Percentiles rank a stretch among this genome's conserved stretches.
phyloP scores from a whole-genome alignment of 345 rosid species.

The Trapa bicornis region DNA sequence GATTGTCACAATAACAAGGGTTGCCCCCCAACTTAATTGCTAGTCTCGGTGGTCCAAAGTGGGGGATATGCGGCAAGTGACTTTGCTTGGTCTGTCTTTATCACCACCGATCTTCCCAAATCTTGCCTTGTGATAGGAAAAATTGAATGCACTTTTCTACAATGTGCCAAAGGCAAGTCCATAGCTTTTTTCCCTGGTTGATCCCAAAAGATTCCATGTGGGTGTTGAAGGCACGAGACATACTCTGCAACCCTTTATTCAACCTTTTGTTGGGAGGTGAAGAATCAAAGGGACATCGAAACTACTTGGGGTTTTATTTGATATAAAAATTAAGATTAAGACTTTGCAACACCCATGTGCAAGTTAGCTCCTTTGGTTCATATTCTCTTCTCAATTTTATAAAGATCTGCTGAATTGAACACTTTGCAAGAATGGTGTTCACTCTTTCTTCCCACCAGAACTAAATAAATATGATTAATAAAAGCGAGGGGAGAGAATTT shows the following conservation, averaged over 20 bases:
- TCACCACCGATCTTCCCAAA: slow-evolving; percentile 9
- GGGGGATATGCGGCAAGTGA: slow-evolving; percentile 4
- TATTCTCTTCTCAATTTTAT: not conserved
- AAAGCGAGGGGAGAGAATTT: not conserved
- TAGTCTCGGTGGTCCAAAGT: slow-evolving; percentile 2
- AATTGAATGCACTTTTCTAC: not conserved
- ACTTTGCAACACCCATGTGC: slow-evolving; percentile 1
- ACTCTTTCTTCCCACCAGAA: not conserved
- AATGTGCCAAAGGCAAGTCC: not conserved
- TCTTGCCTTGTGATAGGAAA: slow-evolving; percentile 8
- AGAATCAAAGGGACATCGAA: not conserved
- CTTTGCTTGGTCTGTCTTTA: slow-evolving; percentile 7
- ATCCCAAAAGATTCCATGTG: slow-evolving; percentile 2
- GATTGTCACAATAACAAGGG: slow-evolving; percentile 1
- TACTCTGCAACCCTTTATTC: not conserved
- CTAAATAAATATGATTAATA: not conserved
- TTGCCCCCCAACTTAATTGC: not conserved
- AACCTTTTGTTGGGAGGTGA: not conserved
- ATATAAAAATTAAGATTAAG: not conserved
- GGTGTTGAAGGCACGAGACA: not conserved
- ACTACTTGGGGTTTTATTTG: not conserved
- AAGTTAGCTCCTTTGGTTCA: not conserved
- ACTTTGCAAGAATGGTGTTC: not conserved
- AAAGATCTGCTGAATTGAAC: not conserved
- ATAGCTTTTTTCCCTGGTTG: not conserved